Evolutionary conservation across 306 rosid species (phyloP), one percentile per base, ranked within the genome.

Genomic region (Ochetophila trinervis): DNA sequence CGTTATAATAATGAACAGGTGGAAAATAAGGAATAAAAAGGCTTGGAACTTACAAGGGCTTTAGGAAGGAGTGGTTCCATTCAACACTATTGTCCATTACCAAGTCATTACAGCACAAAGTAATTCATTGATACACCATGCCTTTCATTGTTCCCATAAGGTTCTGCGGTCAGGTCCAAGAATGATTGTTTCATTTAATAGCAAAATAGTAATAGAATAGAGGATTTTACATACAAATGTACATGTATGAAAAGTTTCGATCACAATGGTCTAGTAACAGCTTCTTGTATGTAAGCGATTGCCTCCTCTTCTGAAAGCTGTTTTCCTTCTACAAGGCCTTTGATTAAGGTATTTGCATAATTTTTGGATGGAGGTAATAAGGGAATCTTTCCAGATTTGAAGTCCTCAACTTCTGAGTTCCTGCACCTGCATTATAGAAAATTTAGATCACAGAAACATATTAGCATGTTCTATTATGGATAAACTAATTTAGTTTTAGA

Each of bases 301-400:
- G 99, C 97, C 58, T 84, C 96, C 53, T 44, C 85, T 71, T 83
- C 87, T 0, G 96, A 83, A 52, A 93, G 80, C 56, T 78, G 90
- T 55, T 76, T 69, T 74, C 96, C 97, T 78, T 78, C 96, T 8
- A 83, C 90, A 68, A 90, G 73, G 62, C 97, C 99, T 74, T 57
- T 86, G 32, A 73, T 61, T 55, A 93, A 62, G 32, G 84, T 71
- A 64, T 78, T 61, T 30, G 77, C 81, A 62, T 93, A 93, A 5
- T 69, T 82, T 64, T 86, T 70, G 21, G 79, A 42, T 1, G 99
- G 99, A 12, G 85, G 82, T 53, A 71, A 15, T 74, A 79, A 16
- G 3, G 96, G 85, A 40, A 76, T 53, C 85, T 86, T 69, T 17
- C 94, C 85, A 14, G 87, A 78, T 83, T 76, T 76, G 78, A 82